A percentile compares a stretch with the other conserved stretches of the same genome.
These are phyloP conservation scores for Leptomonas seymouri DNA, from an alignment of 208 protist genomes.

Conservation along the genomic window DNA sequence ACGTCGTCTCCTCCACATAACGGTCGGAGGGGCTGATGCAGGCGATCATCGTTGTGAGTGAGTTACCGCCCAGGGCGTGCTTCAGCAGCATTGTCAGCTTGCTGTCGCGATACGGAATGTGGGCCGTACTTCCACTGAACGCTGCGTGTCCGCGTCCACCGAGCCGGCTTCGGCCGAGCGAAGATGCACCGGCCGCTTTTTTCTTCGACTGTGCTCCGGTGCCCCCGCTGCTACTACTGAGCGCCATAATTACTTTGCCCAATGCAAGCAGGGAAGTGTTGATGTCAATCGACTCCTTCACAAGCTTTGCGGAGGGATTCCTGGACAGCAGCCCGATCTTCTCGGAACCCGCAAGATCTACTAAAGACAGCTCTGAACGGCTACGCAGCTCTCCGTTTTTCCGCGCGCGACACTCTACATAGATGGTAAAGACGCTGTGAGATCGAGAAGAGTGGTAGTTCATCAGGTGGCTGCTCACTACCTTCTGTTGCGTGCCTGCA, in stretches of 20 bases:
- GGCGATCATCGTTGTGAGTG: slow-evolving; percentile 92
- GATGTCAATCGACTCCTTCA: slow-evolving; percentile 92
- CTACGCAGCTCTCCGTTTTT: slow-evolving; percentile 43
- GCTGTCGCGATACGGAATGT: slow-evolving; percentile 92
- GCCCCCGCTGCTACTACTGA: slow-evolving; percentile 30
- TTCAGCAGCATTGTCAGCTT: slow-evolving; percentile 91
- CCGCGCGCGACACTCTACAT: slow-evolving; percentile 60
- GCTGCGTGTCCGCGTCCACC: slow-evolving; percentile 3
- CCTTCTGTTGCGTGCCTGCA: slow-evolving; percentile 72
- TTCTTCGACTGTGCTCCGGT: background rate
- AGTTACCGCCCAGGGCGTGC: slow-evolving; percentile 89
- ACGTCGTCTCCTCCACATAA: slow-evolving; percentile 89
- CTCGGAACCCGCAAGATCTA: slow-evolving; percentile 93
- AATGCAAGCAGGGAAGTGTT: slow-evolving; percentile 92
- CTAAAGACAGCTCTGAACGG: slow-evolving; percentile 79
- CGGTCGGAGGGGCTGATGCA: slow-evolving; percentile 85
- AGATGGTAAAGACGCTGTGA: slow-evolving; percentile 91
- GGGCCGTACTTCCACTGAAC: slow-evolving; percentile 7
- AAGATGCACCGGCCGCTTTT: background rate
- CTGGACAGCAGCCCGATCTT: slow-evolving; percentile 63
- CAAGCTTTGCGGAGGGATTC: slow-evolving; percentile 53
- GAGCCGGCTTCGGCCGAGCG: background rate
- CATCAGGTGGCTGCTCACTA: slow-evolving; percentile 82
- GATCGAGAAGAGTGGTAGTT: slow-evolving; percentile 92
- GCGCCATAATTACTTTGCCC: slow-evolving; percentile 92